Evolutionary conservation across 805 yeast species (phyloP), one percentile per base, ranked within the genome.

Genomic region (Yamadazyma tumulicola): DNA sequence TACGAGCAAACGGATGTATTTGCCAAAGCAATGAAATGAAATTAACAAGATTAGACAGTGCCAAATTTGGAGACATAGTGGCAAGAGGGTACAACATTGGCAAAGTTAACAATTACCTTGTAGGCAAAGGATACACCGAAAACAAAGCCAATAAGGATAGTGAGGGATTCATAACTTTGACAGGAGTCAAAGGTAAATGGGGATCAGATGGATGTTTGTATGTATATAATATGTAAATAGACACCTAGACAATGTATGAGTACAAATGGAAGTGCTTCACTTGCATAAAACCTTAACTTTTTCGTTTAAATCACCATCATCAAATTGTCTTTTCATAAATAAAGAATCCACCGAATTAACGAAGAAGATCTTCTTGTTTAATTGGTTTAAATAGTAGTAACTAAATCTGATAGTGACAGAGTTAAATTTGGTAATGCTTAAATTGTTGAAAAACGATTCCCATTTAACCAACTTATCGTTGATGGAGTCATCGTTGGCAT

Each of bases 131-230:
- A 16, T 36, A 15, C 14, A 38, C 30, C 11, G 45, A 42, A 11
- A 32, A 24, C n/a, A 26, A 23, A 10, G 37, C 29, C 14, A 30
- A 19, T 19, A 38, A 34, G 21, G 34, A 42, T 29, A 45, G 45
- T 27, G 64, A 63, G 20, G 73, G 55, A 4, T 79, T 70, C 57
- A 60, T 67, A 58, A 56, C 61, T 8, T 40, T 64, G 15, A 61
- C 73, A 3, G 72, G 72, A 5, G 59, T 79, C 0, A 48, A 44
- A 22, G 88, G 86, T 0, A 63, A 65, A 23, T 80, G 81, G 70
- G 89, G 87, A 10, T 62, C 55, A 19, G 91, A 83, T 54, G 89
- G 89, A 2, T 81, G 89, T 50, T 68, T 83, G 39, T 83, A 82
- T 51, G 68, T 66, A 34, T 44, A 43, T 41, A 36, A 19, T 11